Conservation (phyloP, 2,329 filamentous ascomycete species). For the Amphichorda felina region DNA sequence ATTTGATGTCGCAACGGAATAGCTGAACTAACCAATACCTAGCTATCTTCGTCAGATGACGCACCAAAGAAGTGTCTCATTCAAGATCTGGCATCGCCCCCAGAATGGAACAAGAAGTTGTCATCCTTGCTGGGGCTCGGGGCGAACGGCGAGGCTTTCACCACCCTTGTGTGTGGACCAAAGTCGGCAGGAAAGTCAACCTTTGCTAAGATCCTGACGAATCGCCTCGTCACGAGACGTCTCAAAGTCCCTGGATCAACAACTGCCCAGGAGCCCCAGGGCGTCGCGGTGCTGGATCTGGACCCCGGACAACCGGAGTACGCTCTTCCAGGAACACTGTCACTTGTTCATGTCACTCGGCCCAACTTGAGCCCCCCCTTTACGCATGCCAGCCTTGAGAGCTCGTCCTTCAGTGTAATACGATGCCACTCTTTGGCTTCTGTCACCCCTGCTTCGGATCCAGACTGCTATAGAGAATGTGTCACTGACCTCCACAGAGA, state of each 20-base stretch:
- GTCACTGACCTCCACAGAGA: slow-evolving; percentile 48
- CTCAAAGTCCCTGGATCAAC: background rate
- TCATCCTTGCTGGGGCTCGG: slow-evolving; percentile 25
- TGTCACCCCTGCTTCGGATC: slow-evolving; percentile 52
- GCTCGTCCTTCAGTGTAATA: slow-evolving; percentile 27
- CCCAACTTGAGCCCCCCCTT: slow-evolving; percentile 59
- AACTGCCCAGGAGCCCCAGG: slow-evolving; percentile 4
- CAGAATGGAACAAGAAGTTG: slow-evolving; percentile 50
- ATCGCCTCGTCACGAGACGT: slow-evolving; percentile 45
- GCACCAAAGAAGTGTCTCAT: slow-evolving; percentile 34
- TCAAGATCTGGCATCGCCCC: slow-evolving; percentile 42
- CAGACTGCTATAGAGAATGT: slow-evolving; percentile 54
- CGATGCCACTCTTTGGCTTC: slow-evolving; percentile 57
- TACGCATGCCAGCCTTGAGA: slow-evolving; percentile 36
- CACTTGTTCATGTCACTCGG: slow-evolving; percentile 46
- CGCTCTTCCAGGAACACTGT: slow-evolving; percentile 55
- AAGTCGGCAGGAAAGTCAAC: slow-evolving; percentile 70
- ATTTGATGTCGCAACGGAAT: background rate
- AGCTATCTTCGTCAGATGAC: slow-evolving; percentile 44
- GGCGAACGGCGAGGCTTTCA: slow-evolving; percentile 20
- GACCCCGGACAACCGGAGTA: slow-evolving; percentile 73
- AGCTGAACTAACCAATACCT: slow-evolving; percentile 8
- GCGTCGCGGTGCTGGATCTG: slow-evolving; percentile 55
- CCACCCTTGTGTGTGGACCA: slow-evolving; percentile 53
- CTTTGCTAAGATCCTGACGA: slow-evolving; percentile 54